phyloP scores from a whole-genome alignment of 2,329 filamentous ascomycete genomes.

The Sarocladiaceae sp. region DNA sequence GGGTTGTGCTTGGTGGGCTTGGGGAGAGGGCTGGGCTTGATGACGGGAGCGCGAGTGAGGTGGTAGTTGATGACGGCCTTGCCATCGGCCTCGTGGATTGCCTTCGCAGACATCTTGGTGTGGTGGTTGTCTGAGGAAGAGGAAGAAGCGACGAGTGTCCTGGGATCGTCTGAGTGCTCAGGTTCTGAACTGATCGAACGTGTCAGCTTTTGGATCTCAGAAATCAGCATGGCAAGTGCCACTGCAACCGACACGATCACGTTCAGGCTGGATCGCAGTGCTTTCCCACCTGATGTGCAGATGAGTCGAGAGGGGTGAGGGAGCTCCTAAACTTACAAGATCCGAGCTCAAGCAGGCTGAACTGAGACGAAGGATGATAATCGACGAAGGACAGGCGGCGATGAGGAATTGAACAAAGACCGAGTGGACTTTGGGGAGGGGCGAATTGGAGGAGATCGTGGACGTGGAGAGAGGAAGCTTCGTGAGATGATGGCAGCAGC shows the following conservation, averaged over 20 bases:
- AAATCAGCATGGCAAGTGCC: conserved; percentile 3
- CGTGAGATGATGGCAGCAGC: conserved; percentile 3
- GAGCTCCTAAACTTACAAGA: conserved; percentile 6
- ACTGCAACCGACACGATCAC: background rate
- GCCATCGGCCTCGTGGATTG: conserved; percentile 97
- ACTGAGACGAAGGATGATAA: conserved; percentile 1
- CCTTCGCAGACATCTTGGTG: conserved; percentile 60
- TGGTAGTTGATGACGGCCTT: conserved; percentile 99
- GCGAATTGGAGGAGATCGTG: conserved; percentile 6
- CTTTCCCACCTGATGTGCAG: background rate
- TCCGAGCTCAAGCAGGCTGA: conserved; percentile 7
- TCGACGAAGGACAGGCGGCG: conserved; percentile 1
- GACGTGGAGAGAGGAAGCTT: conserved; percentile 8
- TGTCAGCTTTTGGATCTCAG: background rate
- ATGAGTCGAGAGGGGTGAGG: conserved; percentile 1
- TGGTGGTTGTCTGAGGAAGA: conserved; percentile 18
- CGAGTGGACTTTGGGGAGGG: conserved; percentile 8
- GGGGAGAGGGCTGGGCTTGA: conserved; percentile 95
- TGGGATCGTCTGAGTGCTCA: conserved; percentile 1
- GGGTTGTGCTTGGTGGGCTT: conserved; percentile 82
- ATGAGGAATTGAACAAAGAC: conserved; percentile 1
- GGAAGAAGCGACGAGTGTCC: conserved; percentile 10
- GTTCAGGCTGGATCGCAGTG: background rate
- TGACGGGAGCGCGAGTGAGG: conserved; percentile 92
- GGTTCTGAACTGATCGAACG: background rate